These are phyloP conservation scores for Fusarium marasasianum DNA, from an alignment of 2,329 filamentous ascomycete species.

Conservation along the genomic window DNA sequence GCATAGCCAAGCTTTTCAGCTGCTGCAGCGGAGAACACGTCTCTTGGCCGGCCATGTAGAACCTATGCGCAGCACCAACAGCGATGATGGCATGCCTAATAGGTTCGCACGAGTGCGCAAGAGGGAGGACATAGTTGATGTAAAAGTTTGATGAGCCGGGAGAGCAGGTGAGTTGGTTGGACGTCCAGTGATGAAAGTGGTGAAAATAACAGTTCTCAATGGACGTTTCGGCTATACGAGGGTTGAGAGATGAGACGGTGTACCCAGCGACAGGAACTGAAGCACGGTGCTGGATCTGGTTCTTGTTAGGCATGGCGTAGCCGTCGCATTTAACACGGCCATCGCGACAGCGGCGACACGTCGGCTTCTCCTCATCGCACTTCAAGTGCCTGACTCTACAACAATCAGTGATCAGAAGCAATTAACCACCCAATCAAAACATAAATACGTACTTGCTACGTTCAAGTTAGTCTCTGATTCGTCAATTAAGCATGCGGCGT, in stretches of 20 bases:
- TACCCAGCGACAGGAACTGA: not conserved
- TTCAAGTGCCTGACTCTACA: slow-evolving; percentile 37
- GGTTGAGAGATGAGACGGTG: not conserved
- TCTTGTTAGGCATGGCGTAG: slow-evolving; percentile 18
- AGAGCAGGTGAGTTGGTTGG: slow-evolving; percentile 18
- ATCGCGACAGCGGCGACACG: slow-evolving; percentile 30
- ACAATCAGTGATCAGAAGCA: not conserved
- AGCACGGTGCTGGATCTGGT: not conserved
- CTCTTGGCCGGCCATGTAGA: slow-evolving; percentile 24
- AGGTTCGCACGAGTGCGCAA: slow-evolving; percentile 26
- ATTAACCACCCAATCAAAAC: accelerated
- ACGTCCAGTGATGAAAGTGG: slow-evolving; percentile 34
- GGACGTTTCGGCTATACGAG: slow-evolving; percentile 1
- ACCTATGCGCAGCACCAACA: slow-evolving; percentile 29
- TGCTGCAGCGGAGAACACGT: slow-evolving; percentile 26
- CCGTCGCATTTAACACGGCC: slow-evolving; percentile 35
- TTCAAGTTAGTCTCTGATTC: not conserved
- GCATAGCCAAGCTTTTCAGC: slow-evolving; percentile 29
- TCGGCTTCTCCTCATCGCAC: slow-evolving; percentile 43
- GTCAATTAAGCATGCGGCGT: not conserved
- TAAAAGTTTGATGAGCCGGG: slow-evolving; percentile 24
- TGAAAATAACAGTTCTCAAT: slow-evolving; percentile 31
- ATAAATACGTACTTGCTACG: not conserved
- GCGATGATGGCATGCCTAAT: slow-evolving; percentile 22
- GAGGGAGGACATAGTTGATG: slow-evolving; percentile 15